Conservation (phyloP, 2,329 filamentous ascomycete genomes). For the Tolypocladium nubicola region DNA sequence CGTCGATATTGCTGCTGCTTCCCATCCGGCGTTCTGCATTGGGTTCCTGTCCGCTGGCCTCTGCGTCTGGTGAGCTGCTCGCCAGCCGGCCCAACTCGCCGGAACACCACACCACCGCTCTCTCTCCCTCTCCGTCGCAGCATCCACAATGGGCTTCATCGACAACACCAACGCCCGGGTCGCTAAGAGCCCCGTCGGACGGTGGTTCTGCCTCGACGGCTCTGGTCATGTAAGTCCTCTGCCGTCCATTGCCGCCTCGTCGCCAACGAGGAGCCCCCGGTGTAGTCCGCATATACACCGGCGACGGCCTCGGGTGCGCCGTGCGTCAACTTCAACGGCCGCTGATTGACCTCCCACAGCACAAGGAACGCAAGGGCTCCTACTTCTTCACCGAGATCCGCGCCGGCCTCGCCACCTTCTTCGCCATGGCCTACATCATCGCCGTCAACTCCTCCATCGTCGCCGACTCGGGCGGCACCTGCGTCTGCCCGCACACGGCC, state of each 20-base stretch:
- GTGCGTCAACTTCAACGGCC: neutral
- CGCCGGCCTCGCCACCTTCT: conserved; percentile 73
- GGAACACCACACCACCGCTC: neutral
- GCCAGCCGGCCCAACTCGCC: too few relatives aligned
- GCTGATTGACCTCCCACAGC: conserved; percentile 28
- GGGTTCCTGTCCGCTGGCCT: too few relatives aligned
- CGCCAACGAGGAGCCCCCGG: neutral
- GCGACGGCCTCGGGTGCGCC: neutral
- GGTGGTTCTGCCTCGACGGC: conserved; percentile 71
- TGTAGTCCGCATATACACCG: neutral
- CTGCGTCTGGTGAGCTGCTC: too few relatives aligned
- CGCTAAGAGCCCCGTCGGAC: conserved; percentile 54
- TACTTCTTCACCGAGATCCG: conserved; percentile 77
- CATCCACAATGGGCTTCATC: conserved; percentile 33
- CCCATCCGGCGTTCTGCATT: too few relatives aligned
- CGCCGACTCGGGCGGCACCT: conserved; percentile 62
- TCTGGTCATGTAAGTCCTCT: conserved; percentile 63
- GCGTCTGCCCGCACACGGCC: conserved; percentile 50
- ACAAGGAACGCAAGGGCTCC: conserved; percentile 60
- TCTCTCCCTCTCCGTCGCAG: neutral
- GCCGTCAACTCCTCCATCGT: conserved; percentile 42
- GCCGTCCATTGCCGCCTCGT: neutral
- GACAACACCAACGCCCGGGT: conserved; percentile 44
- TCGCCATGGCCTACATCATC: conserved; percentile 48
- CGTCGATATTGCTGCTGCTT: too few relatives aligned